Conservation (phyloP, 495 filamentous ascomycete genomes). For the Aspergillus indologenus region DNA sequence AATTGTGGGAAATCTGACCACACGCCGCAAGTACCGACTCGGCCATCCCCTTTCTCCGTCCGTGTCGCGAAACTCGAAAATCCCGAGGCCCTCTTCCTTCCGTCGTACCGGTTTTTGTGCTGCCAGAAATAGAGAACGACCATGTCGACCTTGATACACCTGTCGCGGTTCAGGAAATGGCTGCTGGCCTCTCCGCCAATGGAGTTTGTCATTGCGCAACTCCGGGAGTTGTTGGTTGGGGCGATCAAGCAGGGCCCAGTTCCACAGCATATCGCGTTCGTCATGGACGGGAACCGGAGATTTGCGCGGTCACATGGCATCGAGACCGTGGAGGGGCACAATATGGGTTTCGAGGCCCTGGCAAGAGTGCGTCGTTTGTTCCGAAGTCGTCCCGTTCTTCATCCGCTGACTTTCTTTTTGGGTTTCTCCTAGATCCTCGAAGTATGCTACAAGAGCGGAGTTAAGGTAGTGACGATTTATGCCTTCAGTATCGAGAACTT, state of each 20-base stretch:
- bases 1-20: not conserved
- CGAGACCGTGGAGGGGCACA: slow-evolving; percentile 96
- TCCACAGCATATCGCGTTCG: slow-evolving; percentile 92
- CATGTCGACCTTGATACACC: slow-evolving; percentile 58
- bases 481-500: slow-evolving; percentile 99
- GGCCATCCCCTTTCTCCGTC: not conserved
- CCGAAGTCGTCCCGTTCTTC: not conserved
- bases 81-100: slow-evolving; percentile 9
- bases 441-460: slow-evolving; percentile 92
- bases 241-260: slow-evolving; percentile 86
- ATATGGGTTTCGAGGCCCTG: slow-evolving; percentile 91
- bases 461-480: slow-evolving; percentile 94
- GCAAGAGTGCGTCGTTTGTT: slow-evolving; percentile 57
- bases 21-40: not conserved
- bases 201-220: slow-evolving; percentile 70
- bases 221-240: slow-evolving; percentile 80
- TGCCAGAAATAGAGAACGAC: slow-evolving; percentile 9
- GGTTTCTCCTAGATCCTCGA: slow-evolving; percentile 68
- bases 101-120: not conserved
- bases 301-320: slow-evolving; percentile 88
- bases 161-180: slow-evolving; percentile 80
- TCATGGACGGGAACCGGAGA: slow-evolving; percentile 96
- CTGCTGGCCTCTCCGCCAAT: slow-evolving; percentile 82
- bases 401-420: not conserved
- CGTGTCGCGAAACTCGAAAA: not conserved